Conservation (phyloP, 1,139 yeast genomes). For the Debaryomyces coudertii region DNA sequence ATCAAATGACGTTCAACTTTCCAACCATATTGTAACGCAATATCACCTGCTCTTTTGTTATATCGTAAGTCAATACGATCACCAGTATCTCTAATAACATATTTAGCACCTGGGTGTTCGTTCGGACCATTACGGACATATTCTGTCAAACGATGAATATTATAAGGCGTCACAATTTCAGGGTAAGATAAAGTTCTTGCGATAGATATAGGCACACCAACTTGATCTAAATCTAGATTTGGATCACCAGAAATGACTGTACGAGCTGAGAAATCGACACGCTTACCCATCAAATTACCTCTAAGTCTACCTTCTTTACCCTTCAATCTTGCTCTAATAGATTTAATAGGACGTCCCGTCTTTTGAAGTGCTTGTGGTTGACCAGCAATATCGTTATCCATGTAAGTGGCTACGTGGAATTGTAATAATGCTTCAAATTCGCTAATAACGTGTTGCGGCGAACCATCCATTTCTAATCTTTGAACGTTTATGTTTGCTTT, state of each 20-base stretch:
- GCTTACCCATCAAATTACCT: slow-evolving; percentile 99
- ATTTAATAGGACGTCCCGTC: slow-evolving; percentile 97
- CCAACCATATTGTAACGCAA: slow-evolving; percentile 98
- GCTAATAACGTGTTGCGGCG: slow-evolving; percentile 96
- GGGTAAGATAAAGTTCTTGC: slow-evolving; percentile 96
- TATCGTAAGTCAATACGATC: slow-evolving; percentile 97
- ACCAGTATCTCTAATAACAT: slow-evolving; percentile 96
- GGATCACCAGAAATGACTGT: slow-evolving; percentile 99
- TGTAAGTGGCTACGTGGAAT: slow-evolving; percentile 98
- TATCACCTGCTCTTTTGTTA: slow-evolving; percentile 97
- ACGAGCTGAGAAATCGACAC: slow-evolving; percentile 98
- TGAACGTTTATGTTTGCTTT: slow-evolving; percentile 97
- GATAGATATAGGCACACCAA: slow-evolving; percentile 96
- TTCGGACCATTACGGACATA: slow-evolving; percentile 97
- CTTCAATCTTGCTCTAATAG: slow-evolving; percentile 97
- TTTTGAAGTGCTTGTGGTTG: slow-evolving; percentile 99
- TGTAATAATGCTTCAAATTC: slow-evolving; percentile 95
- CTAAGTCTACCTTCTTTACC: slow-evolving; percentile 99
- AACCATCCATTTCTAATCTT: slow-evolving; percentile 95
- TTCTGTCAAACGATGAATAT: slow-evolving; percentile 89
- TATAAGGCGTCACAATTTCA: slow-evolving; percentile 96
- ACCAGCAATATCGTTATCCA: slow-evolving; percentile 99
- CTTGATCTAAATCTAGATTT: slow-evolving; percentile 94
- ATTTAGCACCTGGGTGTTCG: slow-evolving; percentile 99
- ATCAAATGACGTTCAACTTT: slow-evolving; percentile 97